Base-by-base conservation (phyloP, 2,329 filamentous ascomycete genomes). In the Diplodia intermedia region DNA sequence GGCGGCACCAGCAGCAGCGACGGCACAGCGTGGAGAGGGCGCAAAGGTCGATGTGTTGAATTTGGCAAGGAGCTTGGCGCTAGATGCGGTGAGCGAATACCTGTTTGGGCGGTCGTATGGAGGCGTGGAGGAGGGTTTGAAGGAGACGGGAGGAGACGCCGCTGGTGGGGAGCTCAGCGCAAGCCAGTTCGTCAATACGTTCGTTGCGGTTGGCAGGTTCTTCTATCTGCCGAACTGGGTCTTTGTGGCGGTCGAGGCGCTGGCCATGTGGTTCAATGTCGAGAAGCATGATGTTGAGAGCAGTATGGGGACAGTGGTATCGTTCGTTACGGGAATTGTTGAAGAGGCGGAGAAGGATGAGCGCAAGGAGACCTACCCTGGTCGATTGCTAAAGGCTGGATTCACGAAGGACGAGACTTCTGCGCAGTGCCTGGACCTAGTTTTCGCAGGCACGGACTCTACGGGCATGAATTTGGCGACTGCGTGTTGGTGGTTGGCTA, bases 1-100 rank as follows among this genome's bases (percentile, higher is more conserved):
- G 36, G 38, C 23, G 31, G 47, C 26, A 26, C 26, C 26, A 26
- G 26, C 26, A 26, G 36, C 9, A 11, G 36, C 9, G 36, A 33
- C 23, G 31, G 47, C n/a, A 2, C 31, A 12, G 23, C 12, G 69
- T 69, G 15, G 67, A 53, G 76, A 73, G 52, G 71, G 69, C 2
- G 62, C 15, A 68, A 49, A 75, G 1, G 79, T 85, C 26, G 81
- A 87, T 72, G 75, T 87, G 9, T 74, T 88, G 65, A 83, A 85
- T 70, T 69, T 86, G 31, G 75, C 80, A 2, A 78, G 85, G 60
- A 80, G 80, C 36, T 73, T 88, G 69, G 84, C 86, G 6, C 76
- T 88, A 3, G 86, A 88, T 75, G 82, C 81, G 4, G 83, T 87
- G 0, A 83, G 82, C 3, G 81, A 80, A 4, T 86, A 88, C 76